Conservation (phyloP, 2,329 filamentous ascomycete genomes). For the Aspergillus fumigatiaffinis region DNA sequence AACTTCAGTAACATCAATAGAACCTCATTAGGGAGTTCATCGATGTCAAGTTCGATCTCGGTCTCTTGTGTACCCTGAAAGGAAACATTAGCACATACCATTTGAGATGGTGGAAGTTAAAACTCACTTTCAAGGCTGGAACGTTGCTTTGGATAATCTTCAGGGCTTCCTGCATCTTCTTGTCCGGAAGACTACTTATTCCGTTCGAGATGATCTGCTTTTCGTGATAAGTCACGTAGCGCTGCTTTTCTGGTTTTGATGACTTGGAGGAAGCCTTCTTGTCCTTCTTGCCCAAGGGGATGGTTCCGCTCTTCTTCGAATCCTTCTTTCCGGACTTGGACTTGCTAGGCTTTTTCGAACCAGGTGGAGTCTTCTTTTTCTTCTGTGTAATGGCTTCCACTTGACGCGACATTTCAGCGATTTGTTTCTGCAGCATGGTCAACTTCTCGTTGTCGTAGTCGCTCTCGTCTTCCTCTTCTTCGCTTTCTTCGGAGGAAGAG, state of each 20-base stretch:
- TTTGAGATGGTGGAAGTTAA: neutral
- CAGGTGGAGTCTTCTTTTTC: conserved; percentile 56
- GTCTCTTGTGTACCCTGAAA: conserved; percentile 41
- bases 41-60: conserved; percentile 48
- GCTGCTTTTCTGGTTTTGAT: conserved; percentile 50
- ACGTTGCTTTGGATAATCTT: conserved; percentile 85
- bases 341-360: conserved; percentile 47
- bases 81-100: conserved; percentile 8
- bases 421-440: conserved; percentile 63
- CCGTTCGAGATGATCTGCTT: conserved; percentile 88
- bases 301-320: conserved; percentile 33
- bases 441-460: conserved; percentile 62
- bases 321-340: conserved; percentile 27
- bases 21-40: conserved; percentile 47
- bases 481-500: conserved; percentile 64
- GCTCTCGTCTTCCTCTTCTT: conserved; percentile 68
- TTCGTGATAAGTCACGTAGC: conserved; percentile 69
- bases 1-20: conserved; percentile 44
- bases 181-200: conserved; percentile 74
- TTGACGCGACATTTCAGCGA: conserved; percentile 70
- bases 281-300: conserved; percentile 56
- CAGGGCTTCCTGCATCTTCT: conserved; percentile 75
- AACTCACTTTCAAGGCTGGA: conserved; percentile 62
- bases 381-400: conserved; percentile 54
- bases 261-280: conserved; percentile 40